Evolutionary conservation across 352 stramenopile genomes (phyloP).

Genomic region (Globisporangium heterothallicum): DNA sequence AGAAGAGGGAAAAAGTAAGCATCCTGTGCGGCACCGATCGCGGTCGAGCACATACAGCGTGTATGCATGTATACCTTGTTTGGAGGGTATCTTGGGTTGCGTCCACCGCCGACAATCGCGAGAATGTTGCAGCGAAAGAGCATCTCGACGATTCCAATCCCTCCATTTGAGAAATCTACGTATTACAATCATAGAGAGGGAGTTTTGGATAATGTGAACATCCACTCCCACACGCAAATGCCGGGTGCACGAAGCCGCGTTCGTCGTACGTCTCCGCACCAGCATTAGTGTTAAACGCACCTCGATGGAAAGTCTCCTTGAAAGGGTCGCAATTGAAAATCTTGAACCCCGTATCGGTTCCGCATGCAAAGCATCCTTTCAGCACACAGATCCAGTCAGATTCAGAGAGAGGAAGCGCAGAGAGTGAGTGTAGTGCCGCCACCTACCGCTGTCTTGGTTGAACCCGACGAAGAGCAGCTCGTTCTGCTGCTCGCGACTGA

Average conservation of each 20-base stretch:
- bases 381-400: not conserved
- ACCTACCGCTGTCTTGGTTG: slow-evolving; percentile 91
- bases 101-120: slow-evolving; percentile 89
- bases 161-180: slow-evolving; percentile 90
- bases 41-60: not conserved
- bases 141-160: slow-evolving; percentile 99
- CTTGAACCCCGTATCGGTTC: slow-evolving; percentile 95
- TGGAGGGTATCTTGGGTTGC: slow-evolving; percentile 91
- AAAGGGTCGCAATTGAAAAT: slow-evolving; percentile 99
- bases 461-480: slow-evolving; percentile 94
- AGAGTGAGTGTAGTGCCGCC: not conserved
- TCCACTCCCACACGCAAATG: not conserved
- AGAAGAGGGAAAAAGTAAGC: no score
- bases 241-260: not conserved
- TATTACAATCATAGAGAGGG: not conserved
- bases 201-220: not conserved
- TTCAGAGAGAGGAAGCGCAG: not conserved
- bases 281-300: slow-evolving; percentile 29
- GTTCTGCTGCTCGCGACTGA: slow-evolving; percentile 86
- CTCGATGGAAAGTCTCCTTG: slow-evolving; percentile 95
- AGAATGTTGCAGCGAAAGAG: slow-evolving; percentile 99
- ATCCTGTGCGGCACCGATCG: no score
- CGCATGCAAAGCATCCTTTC: slow-evolving; percentile 90
- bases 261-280: not conserved
- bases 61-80: slow-evolving; percentile 84